Base-by-base conservation (phyloP, 495 filamentous ascomycete species). In the Penicillium flavigenum region DNA sequence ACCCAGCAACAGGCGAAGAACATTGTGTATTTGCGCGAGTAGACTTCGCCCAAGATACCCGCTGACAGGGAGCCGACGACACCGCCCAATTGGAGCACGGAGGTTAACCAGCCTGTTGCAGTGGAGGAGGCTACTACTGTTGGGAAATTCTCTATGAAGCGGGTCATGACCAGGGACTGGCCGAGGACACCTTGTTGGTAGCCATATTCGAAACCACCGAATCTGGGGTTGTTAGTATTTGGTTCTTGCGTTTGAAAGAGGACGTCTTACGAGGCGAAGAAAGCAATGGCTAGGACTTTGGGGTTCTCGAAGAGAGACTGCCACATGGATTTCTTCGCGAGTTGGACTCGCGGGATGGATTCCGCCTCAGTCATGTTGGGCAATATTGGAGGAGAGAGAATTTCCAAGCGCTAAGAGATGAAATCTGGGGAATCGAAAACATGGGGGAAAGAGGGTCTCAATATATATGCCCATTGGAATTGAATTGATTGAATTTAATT, bases 51-150 rank as follows among this genome's bases (percentile, higher is more conserved):
- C 20, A 72, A 48, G 12, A 72, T 60, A 60, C 70, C 67, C 5
- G 62, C 90, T 67, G 71, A 81, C 6, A 92, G 76, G 17, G 87
- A 85, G 45, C 88, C 88, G 34, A 88, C 61, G n/a, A 90, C 73
- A 20, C 87, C 89, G n/a, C 89, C 89, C 36, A 86, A 81, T 22
- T 89, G 87, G 79, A 92, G 89, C n/a, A 88, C 54, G 4, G 75
- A 75, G 6, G 76, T 79, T 17, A 79, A 50, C 74, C 73, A 79
- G 4, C 76, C 74, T 0, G 70, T 75, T 32, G 74, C 70, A 9
- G 60, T 70, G 3, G 74, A 71, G 0, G 74, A 77, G 9, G 61
- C 59, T 5, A 77, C 72, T 7, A 77, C 71, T 6, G 66, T 56
- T 10, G 74, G 76, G 58, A 79, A 79, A 38, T 75, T 75, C n/a